Base-by-base conservation (phyloP, 495 filamentous ascomycete species). In the Penicillium desertorum region DNA sequence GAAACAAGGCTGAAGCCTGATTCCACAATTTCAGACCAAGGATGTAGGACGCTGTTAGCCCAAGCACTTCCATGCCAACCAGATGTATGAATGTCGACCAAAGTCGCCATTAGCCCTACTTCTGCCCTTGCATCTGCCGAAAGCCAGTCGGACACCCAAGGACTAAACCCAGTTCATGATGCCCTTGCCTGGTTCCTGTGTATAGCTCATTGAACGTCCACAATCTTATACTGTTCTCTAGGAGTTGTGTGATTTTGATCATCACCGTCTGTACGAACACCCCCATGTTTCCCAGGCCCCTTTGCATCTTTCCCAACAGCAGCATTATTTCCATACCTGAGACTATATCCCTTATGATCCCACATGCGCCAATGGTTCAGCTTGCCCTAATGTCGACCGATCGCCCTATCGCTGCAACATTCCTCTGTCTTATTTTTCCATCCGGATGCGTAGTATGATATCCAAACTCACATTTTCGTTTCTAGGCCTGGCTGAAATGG, bases 401-500 rank as follows among this genome's bases (percentile, higher is more conserved):
- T 42, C 17, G 36, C 34, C 49, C n/a, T n/a, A 52, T 50, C 45
- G 48, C 54, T 34, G 11, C 19, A 27, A 36, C 2, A 10, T 37
- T 37, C 22, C 23, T 41, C 34, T 55, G n/a, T 45, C 48, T 51
- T 48, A n/a, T 9, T 16, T 5, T 48, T 17, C n/a, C 45, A 4
- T 30, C 48, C 14, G 44, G 29, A n/a, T 59, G 51, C 43, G 49
- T 46, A 56, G 51, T 53, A 32, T 43, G 52, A 49, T 49, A 54
- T 63, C 61, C 47, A 54, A 63, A 56, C 64, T 60, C 30, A 58
- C 57, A 32, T 46, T 50, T 19, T 11, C 30, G 45, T 49, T 47
- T 71, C 7, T 39, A 83, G 79, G 78, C 64, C 81, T 91, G 78
- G 86, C 86, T 3, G 90, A 92, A 69, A 91, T 92, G 87, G 87